phyloP scores from a whole-genome alignment of 208 protist genomes.

The Trypanosoma boissoni region DNA sequence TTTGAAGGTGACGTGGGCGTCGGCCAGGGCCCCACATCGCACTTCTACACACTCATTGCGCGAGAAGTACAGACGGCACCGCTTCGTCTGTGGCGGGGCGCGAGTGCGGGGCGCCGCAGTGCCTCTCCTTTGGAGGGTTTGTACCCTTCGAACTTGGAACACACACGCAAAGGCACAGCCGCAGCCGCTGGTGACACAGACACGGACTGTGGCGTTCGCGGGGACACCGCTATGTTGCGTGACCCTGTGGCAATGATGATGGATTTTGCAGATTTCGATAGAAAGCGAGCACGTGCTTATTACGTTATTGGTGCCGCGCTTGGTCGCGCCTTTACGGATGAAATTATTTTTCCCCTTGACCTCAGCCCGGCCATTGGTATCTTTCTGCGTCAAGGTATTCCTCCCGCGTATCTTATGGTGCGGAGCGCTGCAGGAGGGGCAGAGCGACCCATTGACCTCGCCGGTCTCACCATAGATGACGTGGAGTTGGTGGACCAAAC shows the following conservation, averaged over 20 bases:
- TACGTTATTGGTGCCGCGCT: slow-evolving; percentile 77
- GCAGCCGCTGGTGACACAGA: too few relatives aligned
- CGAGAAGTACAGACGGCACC: slow-evolving; percentile 40
- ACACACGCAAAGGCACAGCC: too few relatives aligned
- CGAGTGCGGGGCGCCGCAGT: slow-evolving; percentile 7
- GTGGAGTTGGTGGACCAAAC: slow-evolving; percentile 56
- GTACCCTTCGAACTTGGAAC: slow-evolving; percentile 27
- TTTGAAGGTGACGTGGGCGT: slow-evolving; percentile 88
- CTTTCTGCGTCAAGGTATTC: slow-evolving; percentile 55
- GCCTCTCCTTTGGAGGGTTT: slow-evolving; percentile 39
- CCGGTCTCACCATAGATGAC: slow-evolving; percentile 51
- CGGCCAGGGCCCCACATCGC: slow-evolving; percentile 85
- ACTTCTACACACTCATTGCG: slow-evolving; percentile 87
- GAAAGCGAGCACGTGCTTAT: slow-evolving; percentile 41
- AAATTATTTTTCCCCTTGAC: slow-evolving; percentile 71
- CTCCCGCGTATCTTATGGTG: slow-evolving; percentile 32
- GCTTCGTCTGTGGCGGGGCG: slow-evolving; percentile 57
- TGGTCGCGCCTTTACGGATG: slow-evolving; percentile 75
- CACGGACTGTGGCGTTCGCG: too few relatives aligned
- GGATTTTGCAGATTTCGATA: slow-evolving; percentile 50
- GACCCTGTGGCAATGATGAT: slow-evolving; percentile 18
- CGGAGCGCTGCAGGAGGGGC: slow-evolving; percentile 23
- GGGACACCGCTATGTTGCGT: neutral
- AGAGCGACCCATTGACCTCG: slow-evolving; percentile 60
- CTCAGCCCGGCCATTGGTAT: slow-evolving; percentile 64